Evolutionary conservation across 495 filamentous ascomycete species (phyloP).

Genomic region (Astrothelium subdiscretum): DNA sequence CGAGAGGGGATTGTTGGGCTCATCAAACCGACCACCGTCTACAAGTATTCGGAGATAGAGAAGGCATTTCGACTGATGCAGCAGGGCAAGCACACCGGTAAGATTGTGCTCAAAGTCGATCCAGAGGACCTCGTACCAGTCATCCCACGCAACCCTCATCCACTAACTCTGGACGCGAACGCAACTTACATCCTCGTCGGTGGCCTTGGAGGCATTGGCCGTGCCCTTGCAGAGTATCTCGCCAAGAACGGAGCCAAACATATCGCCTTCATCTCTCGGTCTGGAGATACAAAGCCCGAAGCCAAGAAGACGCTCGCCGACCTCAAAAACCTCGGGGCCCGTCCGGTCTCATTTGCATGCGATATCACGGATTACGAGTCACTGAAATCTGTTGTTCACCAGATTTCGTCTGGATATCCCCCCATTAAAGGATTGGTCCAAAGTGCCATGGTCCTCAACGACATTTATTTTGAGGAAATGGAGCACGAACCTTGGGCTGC

Average conservation of each 20-base stretch:
- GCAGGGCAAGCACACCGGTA: constrained; percentile 42
- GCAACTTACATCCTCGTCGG: constrained; percentile 33
- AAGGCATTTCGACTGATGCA: constrained; percentile 47
- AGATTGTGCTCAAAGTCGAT: constrained; percentile 40
- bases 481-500: background rate
- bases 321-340: background rate
- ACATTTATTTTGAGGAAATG: background rate
- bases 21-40: constrained; percentile 25
- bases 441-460: constrained; percentile 6
- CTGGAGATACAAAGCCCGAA: background rate
- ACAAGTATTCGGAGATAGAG: constrained; percentile 32
- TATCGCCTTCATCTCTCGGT: constrained; percentile 15
- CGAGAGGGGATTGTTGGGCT: background rate
- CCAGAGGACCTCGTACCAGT: constrained; percentile 10
- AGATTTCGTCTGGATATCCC: background rate
- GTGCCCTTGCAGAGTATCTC: constrained; percentile 18
- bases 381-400: background rate
- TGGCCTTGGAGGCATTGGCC: constrained; percentile 36
- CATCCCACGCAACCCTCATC: constrained; percentile 2
- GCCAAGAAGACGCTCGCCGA: background rate
- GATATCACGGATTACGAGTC: background rate
- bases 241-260: constrained; percentile 13
- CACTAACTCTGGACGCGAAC: background rate
- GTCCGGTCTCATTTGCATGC: background rate
- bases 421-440: constrained; percentile 3